phyloP scores from a whole-genome alignment of 2,329 filamentous ascomycete genomes.

The Lachnellula hyalina region DNA sequence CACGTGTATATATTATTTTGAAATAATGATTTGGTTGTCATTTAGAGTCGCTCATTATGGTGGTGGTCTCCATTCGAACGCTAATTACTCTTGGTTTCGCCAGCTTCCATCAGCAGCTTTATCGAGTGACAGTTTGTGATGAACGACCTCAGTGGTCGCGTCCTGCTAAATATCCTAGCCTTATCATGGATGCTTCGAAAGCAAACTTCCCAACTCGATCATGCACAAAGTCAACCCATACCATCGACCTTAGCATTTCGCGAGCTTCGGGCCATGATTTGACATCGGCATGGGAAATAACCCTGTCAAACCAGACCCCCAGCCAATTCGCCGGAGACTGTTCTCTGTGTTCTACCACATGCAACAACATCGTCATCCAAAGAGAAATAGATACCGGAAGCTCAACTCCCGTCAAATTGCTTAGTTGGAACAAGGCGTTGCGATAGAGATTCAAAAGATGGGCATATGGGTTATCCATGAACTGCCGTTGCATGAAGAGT shows the following conservation, averaged over 20 bases:
- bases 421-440: not conserved
- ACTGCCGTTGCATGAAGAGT: not conserved
- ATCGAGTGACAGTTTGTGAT: too few species aligned
- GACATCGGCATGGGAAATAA: not conserved
- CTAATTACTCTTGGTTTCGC: too few species aligned
- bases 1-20: too few species aligned
- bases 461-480: not conserved
- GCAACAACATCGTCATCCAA: not conserved
- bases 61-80: too few species aligned
- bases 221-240: not conserved
- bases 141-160: too few species aligned
- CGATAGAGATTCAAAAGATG: not conserved
- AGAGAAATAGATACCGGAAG: not conserved
- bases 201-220: not conserved
- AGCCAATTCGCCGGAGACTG: not conserved
- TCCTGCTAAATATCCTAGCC: not conserved
- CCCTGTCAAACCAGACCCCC: not conserved
- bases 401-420: not conserved
- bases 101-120: too few species aligned
- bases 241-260: not conserved
- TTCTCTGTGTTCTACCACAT: not conserved
- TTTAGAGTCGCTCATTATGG: too few species aligned
- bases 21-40: too few species aligned
- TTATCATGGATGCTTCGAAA: not conserved
- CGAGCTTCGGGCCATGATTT: not conserved